Percentiles rank a stretch among this genome's conserved stretches.
phyloP scores from a whole-genome alignment of 2,329 filamentous ascomycete genomes.

The Grosmannia serpens region DNA sequence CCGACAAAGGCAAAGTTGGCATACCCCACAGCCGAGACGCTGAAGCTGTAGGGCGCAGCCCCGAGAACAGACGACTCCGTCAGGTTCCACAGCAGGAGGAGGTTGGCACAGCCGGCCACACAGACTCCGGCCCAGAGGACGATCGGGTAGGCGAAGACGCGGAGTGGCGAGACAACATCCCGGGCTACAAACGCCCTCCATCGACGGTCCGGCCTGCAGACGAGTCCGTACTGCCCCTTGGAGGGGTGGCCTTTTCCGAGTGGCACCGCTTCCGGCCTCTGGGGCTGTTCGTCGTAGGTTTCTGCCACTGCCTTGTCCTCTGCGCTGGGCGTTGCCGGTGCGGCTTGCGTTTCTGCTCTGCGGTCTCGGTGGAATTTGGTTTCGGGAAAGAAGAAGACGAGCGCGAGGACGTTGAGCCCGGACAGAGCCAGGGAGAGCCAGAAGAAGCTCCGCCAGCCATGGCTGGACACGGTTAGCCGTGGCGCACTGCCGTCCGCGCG shows the following conservation, averaged over 20 bases:
- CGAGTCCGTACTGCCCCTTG: slow-evolving; percentile 15
- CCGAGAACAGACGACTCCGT: slow-evolving; percentile 34
- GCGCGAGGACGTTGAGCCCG: slow-evolving; percentile 33
- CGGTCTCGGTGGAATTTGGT: slow-evolving; percentile 39
- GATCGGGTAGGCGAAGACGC: slow-evolving; percentile 17
- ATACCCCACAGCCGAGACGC: slow-evolving; percentile 30
- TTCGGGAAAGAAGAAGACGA: slow-evolving; percentile 40
- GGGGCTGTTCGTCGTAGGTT: background rate
- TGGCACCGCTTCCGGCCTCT: background rate
- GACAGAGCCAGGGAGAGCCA: slow-evolving; percentile 27
- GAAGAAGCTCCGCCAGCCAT: background rate
- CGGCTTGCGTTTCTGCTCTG: background rate
- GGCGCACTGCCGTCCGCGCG: too few species aligned
- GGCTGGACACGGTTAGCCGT: background rate
- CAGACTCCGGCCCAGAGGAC: slow-evolving; percentile 17
- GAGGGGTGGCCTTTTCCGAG: slow-evolving; percentile 13
- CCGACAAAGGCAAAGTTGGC: slow-evolving; percentile 33
- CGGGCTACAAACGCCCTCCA: slow-evolving; percentile 13
- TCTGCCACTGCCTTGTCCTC: background rate
- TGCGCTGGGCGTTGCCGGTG: background rate
- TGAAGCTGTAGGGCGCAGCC: slow-evolving; percentile 33
- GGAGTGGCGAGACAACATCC: slow-evolving; percentile 18
- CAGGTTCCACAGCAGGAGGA: slow-evolving; percentile 36
- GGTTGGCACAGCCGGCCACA: slow-evolving; percentile 19
- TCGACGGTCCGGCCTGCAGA: slow-evolving; percentile 14